Evolutionary conservation across 345 rosid genomes (phyloP).

Genomic region (Euphorbia pulcherrima): DNA sequence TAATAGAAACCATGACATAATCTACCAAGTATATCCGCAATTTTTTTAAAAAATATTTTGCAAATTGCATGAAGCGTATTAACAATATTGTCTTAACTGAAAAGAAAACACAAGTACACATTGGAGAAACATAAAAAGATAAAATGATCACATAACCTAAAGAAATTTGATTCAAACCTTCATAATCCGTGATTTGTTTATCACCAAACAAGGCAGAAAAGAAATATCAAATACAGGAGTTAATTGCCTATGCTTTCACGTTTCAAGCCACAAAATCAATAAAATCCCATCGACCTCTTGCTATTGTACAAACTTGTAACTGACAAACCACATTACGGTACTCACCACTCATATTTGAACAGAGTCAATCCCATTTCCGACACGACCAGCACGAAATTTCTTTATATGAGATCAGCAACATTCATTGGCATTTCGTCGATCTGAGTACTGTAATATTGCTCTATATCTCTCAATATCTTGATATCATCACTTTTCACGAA

Average conservation of each 20-base stretch:
- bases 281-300: background rate
- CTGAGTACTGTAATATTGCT: constrained; percentile 93
- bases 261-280: background rate
- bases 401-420: constrained; percentile 72
- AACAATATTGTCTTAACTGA: too few relatives aligned
- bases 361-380: background rate
- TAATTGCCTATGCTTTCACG: background rate
- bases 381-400: background rate
- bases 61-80: too few relatives aligned
- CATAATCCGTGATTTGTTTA: too few relatives aligned
- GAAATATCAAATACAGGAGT: too few relatives aligned
- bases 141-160: too few relatives aligned
- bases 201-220: too few relatives aligned
- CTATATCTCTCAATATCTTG: constrained; percentile 81
- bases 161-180: too few relatives aligned
- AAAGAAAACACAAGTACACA: too few relatives aligned
- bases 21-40: too few relatives aligned
- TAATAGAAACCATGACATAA: too few relatives aligned
- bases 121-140: too few relatives aligned
- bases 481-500: constrained; percentile 84
- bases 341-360: background rate
- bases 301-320: background rate
- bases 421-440: constrained; percentile 96
- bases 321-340: background rate
- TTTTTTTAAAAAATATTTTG: too few relatives aligned